Conservation (phyloP, 306 rosid genomes). For the Bauhinia variegata region DNA sequence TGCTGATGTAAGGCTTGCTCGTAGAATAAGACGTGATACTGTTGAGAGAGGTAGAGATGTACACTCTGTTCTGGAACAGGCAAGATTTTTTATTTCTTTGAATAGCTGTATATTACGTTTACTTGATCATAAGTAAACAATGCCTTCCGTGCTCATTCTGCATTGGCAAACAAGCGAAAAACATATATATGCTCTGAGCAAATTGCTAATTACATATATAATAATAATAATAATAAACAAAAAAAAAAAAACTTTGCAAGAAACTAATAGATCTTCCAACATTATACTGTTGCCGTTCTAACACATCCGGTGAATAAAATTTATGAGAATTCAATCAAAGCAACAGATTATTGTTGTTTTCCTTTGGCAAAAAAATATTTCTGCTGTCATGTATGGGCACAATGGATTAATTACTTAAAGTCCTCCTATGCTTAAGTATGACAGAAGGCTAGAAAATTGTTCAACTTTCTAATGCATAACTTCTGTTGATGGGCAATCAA, state of each 20-base stretch:
- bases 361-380: background rate
- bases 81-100: conserved; percentile 31
- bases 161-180: no score
- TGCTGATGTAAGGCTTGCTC: conserved; percentile 98
- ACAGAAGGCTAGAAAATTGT: conserved; percentile 12
- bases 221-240: no score
- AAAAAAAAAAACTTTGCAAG: conserved; percentile 9
- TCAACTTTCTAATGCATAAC: background rate
- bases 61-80: conserved; percentile 90
- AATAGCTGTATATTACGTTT: no score
- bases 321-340: background rate
- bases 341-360: conserved; percentile 7
- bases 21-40: conserved; percentile 86
- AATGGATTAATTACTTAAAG: no score
- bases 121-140: conserved; percentile 4
- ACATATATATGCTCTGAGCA: conserved; percentile 12
- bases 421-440: conserved; percentile 2
- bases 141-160: background rate
- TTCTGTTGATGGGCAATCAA: conserved; percentile 1
- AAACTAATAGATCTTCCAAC: background rate
- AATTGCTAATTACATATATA: background rate
- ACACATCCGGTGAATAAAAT: background rate
- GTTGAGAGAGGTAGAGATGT: conserved; percentile 92
- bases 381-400: background rate
- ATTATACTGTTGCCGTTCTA: conserved; percentile 16